A percentile compares a stretch with the other conserved stretches of the same genome.
phyloP scores from a whole-genome alignment of 768 basidiomycete genomes.

The Trametes sanguinea region DNA sequence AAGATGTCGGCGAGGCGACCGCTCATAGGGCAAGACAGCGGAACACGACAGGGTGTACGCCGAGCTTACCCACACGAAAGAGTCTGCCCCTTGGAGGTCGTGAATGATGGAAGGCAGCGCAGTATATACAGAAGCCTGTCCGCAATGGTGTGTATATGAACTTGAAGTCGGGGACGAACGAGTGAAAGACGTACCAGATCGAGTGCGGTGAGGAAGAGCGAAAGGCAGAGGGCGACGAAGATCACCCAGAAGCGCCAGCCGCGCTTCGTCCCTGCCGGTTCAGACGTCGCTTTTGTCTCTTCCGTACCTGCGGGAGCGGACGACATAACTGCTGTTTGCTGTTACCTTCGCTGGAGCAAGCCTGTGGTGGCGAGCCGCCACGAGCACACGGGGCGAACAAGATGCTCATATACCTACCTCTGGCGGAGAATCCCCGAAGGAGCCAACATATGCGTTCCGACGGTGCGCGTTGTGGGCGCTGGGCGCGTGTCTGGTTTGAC shows the following conservation, averaged over 20 bases:
- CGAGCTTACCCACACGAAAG: conserved; percentile 32
- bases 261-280: neutral
- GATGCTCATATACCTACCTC: too few relatives aligned
- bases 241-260: conserved; percentile 20
- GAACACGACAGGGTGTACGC: conserved; percentile 41
- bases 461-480: too few relatives aligned
- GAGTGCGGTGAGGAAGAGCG: conserved; percentile 25
- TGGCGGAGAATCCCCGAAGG: too few relatives aligned
- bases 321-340: too few relatives aligned
- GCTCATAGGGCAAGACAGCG: conserved; percentile 37
- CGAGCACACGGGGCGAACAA: too few relatives aligned
- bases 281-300: too few relatives aligned
- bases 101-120: conserved; percentile 26
- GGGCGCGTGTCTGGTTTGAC: too few relatives aligned
- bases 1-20: conserved; percentile 38
- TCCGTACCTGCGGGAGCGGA: too few relatives aligned
- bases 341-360: too few relatives aligned
- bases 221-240: conserved; percentile 20
- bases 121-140: conserved; percentile 25
- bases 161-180: too few relatives aligned
- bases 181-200: conserved; percentile 14
- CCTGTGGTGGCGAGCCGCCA: too few relatives aligned
- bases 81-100: conserved; percentile 27
- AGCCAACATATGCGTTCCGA: too few relatives aligned
- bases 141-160: neutral